Evolutionary conservation across 148 eudicot species (phyloP).

Genomic region (Chenopodium quinoa): DNA sequence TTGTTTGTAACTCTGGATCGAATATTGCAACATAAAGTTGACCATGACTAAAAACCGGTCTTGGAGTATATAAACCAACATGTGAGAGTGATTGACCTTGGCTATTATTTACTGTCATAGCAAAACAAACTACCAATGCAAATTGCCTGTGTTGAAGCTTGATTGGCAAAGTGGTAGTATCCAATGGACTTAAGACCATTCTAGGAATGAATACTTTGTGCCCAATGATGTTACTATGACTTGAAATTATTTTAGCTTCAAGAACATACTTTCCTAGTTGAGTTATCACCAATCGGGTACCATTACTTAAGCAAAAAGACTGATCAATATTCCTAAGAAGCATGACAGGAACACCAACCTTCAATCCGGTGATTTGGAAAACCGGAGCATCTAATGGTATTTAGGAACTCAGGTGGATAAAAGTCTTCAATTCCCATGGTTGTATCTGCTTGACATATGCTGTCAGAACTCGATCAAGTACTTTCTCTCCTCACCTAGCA

Average conservation of each 20-base stretch:
- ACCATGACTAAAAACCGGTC: no score
- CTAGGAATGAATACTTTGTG: slow-evolving; percentile 4
- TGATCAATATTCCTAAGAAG: slow-evolving; percentile 7
- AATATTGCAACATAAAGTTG: no score
- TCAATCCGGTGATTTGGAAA: background rate
- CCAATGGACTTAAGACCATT: background rate
- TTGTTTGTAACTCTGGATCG: background rate
- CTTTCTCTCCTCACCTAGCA: background rate
- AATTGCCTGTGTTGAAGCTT: background rate
- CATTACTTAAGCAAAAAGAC: background rate
- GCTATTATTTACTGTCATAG: background rate
- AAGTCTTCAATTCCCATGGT: background rate
- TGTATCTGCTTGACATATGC: background rate
- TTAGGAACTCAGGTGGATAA: background rate
- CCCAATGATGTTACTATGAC: background rate
- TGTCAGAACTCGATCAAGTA: background rate
- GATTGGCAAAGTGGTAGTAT: background rate
- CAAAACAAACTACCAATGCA: background rate
- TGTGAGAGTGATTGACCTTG: no score
- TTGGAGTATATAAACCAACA: no score
- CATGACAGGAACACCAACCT: slow-evolving; percentile 10
- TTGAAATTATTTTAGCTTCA: background rate
- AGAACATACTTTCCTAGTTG: background rate
- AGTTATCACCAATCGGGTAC: background rate
- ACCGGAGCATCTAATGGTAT: slow-evolving; percentile 2